phyloP scores from a whole-genome alignment of 371 early-diverging fungal species.

The Smittium mucronatum region DNA sequence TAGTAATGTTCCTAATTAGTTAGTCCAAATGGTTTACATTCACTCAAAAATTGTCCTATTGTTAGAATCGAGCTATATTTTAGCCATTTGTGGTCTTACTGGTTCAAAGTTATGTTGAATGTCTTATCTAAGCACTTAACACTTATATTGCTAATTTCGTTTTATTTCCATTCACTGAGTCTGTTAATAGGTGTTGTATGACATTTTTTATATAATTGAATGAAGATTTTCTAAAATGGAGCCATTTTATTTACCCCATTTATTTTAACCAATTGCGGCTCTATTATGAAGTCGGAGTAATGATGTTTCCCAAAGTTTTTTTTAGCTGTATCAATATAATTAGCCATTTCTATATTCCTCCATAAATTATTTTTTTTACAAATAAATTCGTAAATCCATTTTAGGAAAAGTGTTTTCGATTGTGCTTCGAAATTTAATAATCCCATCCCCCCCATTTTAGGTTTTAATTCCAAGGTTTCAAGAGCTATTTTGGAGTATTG shows the following conservation, averaged over 20 bases:
- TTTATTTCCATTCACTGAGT: neutral
- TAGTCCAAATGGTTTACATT: neutral
- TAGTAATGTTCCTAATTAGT: neutral
- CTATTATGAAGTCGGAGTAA: neutral
- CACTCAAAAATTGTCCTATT: neutral
- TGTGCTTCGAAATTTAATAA: neutral
- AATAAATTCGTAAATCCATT: neutral
- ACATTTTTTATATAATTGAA: neutral
- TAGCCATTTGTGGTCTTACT: neutral
- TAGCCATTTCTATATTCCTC: neutral
- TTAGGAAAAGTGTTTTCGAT: neutral
- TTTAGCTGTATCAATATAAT: neutral
- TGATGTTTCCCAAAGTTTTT: neutral
- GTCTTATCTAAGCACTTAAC: neutral
- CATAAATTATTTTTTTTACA: neutral
- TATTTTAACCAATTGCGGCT: neutral
- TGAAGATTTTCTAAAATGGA: neutral
- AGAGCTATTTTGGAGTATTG: conserved; percentile 2
- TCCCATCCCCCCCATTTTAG: neutral
- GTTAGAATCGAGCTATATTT: neutral
- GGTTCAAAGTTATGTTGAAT: neutral
- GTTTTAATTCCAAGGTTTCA: neutral
- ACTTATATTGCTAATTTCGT: neutral
- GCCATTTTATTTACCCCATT: too few species aligned
- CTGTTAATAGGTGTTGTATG: neutral